Conservation (phyloP, 345 rosid species). For the Lepidium sativum region DNA sequence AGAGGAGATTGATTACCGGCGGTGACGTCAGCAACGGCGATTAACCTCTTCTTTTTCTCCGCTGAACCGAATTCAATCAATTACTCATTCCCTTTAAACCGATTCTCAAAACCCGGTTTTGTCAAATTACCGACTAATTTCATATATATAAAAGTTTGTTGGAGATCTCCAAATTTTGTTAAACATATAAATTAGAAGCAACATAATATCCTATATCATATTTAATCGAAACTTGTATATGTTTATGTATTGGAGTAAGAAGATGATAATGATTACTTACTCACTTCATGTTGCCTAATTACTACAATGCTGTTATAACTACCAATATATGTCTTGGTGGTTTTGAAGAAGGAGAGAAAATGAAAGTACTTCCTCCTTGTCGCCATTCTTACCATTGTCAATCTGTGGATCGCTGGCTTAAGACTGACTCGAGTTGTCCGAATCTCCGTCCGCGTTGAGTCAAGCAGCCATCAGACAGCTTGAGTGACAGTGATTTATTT, state of each 20-base stretch:
- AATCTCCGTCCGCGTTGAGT: slow-evolving; percentile 27
- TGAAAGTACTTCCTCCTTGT: slow-evolving; percentile 60
- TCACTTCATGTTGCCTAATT: slow-evolving; percentile 17
- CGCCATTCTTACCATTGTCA: slow-evolving; percentile 51
- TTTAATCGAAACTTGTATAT: too few species aligned
- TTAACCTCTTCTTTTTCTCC: neutral
- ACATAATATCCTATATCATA: too few species aligned
- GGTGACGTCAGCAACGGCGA: slow-evolving; percentile 48
- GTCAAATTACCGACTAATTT: too few species aligned
- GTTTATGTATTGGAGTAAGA: too few species aligned
- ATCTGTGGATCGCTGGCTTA: slow-evolving; percentile 70
- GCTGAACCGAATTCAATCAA: neutral
- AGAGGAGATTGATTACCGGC: slow-evolving; percentile 33
- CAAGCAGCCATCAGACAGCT: neutral
- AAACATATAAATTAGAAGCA: too few species aligned
- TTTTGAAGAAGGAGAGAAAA: slow-evolving; percentile 61
- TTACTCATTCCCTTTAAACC: neutral
- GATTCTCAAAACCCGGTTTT: slow-evolving; percentile 7
- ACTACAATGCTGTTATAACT: neutral
- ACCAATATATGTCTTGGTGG: slow-evolving; percentile 48
- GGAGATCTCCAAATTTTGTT: too few species aligned
- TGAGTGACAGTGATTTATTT: slow-evolving; percentile 20
- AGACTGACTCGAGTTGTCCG: slow-evolving; percentile 52
- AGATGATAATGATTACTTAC: too few species aligned
- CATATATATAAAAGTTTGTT: too few species aligned